Evolutionary conservation across 2,329 filamentous ascomycete genomes (phyloP), one percentile per base, ranked within the genome.

Genomic region (Fusarium bulbicola): DNA sequence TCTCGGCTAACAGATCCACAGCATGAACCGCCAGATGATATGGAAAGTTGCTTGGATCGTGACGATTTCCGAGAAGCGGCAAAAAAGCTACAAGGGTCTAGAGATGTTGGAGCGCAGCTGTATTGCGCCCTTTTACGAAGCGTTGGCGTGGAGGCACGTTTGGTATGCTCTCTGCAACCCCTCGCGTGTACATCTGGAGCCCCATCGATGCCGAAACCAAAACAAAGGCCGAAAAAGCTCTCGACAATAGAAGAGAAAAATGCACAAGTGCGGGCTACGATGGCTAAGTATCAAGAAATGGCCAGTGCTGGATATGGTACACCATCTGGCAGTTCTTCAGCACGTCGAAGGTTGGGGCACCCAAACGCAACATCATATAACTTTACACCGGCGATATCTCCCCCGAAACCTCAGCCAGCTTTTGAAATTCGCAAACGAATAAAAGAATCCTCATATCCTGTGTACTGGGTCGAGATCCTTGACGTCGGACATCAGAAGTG

Each of bases 381-480:
- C 16, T 80, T 89, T 36, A 79, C 80, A 45, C 88, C 88, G 16
- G 81, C 82, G 30, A 79, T 80, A 39, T 82, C 84, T 20, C 80
- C 82, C 16, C 84, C 80, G 3, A 74, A 74, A 2, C 72, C 80
- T 3, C 78, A 78, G n/a, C 76, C 76, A 43, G 74, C 72, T 32
- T 81, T 79, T 77, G 82, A 79, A 30, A 77, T 73, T 58, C 83
- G 79, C 16, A 84, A 82, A 60, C 82, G 79, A 20, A 88, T 92
- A 16, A 87, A 87, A 30, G 93, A 95, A 78, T 95, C 94, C 1
- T 82, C 89, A 0, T 93, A 92, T 77, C 96, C 96, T 0, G 87
- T 98, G 7, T 98, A 95, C 79, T 99, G 96, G 96, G 92, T 98
- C 2, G 96, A 99, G 82, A 92, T 94, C 7, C 93, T 97, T 73